Base-by-base conservation (phyloP, 306 rosid species). In the Dryas drummondii region DNA sequence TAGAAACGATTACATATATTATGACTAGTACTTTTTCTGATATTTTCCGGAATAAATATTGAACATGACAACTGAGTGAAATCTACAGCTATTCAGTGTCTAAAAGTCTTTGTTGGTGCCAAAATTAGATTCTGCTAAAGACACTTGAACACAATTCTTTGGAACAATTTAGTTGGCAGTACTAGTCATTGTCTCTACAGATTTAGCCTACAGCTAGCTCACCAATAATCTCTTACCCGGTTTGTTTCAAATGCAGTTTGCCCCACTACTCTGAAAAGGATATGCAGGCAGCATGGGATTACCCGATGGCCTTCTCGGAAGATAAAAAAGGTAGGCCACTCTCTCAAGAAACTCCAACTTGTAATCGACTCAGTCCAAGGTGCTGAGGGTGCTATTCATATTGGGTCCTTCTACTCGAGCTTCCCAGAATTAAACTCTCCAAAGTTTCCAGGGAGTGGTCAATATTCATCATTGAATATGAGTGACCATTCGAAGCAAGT, bases 251-350 rank as follows among this genome's bases (percentile, higher is more conserved):
- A 40, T 74, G 80, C 81, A 91, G 93, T 88, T 26, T 87, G 93
- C 65, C 87, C 90, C n/a, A 91, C 93, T 15, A 87, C 96, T 46
- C 82, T 87, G 77, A 91, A 87, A 71, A 80, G 93, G 83, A 91
- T 91, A 78, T 87, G 97, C 84, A 87, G 88, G 75, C 91, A 88
- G 74, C 90, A 88, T 65, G 93, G 88, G 32, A 88, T 88, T 12
- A 82, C 81, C 5, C 71, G 97, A 70, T 87, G 92, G 89, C 92
- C 91, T 13, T 87, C 97, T 6, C 70, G 90, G 70, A 91, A 84
- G 82, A 91, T 87, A 19, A 88, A 89, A 83, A 91, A 84, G 59
- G 92, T 89, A 1, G 88, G 91, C 0, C 97, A 86, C 79, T 87
- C 92, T 37, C 63, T 87, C 11, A 82, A 82, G 80, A 89, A 89